Base-by-base conservation (phyloP, 1,284 basidiomycete genomes). In the Tilletia walkeri region DNA sequence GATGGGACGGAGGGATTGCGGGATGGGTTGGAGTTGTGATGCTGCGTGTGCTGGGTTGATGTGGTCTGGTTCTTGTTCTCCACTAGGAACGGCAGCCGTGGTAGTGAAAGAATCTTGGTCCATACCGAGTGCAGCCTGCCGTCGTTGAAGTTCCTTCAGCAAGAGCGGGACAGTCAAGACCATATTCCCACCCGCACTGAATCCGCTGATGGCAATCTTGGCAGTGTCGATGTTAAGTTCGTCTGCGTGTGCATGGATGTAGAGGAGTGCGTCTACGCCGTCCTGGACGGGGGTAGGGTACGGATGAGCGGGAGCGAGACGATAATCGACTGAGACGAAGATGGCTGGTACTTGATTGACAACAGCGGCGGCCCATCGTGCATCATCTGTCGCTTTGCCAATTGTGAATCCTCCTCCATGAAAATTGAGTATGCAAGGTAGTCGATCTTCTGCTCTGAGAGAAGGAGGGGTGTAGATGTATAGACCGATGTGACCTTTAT, bases 361-460 rank as follows among this genome's bases (percentile, higher is more conserved):
- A 65, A 78, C 38, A 20, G 67, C 38, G 10, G 68, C 65, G 53
- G 70, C 71, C 67, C 68, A 72, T 12, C 77, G 77, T 0, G 76
- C 77, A 49, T 79, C 74, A 53, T 79, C 78, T 6, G 76, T 34
- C 49, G 75, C 75, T 30, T 72, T 73, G 24, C 78, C 78, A 14
- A 77, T 76, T 41, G 76, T 75, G 70, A 79, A 79, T 2, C 78
- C 77, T 54, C 78, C 78, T 24, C 78, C 78, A 65, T 79, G 78
- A 49, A 79, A 79, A 63, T 79, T 77, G 48, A 79, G 70, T 3
- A 78, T 68, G 12, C 73, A 69, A 2, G 78, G 78, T 2, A 72
- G 70, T 6, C 75, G 73, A 67, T 10, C 20, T 4, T 10, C 53
- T 47, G 30, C 71, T 65, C 1, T 34, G 12, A 6, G 65, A 70